Base-by-base conservation (phyloP, 2,329 filamentous ascomycete genomes). In the Anisogramma anomala region DNA sequence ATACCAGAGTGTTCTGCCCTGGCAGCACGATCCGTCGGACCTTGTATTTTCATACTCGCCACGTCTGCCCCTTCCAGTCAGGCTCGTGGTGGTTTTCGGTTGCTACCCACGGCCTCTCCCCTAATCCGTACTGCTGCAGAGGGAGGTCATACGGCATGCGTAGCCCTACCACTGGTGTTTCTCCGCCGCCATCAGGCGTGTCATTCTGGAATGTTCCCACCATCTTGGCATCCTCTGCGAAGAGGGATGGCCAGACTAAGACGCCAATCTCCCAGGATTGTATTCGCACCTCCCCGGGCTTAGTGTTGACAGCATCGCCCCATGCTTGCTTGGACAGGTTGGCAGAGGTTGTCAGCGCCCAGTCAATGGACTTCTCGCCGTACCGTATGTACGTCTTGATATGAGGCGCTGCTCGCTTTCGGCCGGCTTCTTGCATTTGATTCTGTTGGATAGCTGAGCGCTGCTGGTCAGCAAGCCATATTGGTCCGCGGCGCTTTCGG, bases 281-380 rank as follows among this genome's bases (percentile, higher is more conserved):
- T 20, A 94, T 75, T 26, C 79, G 71, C 22, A 86, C 64, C 51
- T 84, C 72, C 1, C 74, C 75, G 0, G 67, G 64, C 3, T 65
- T 58, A 7, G 11, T 3, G 46, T 71, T 75, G 1, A 57, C 58
- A 3, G 72, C 66, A 27, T 82, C 77, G 1, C 87, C 87, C 88
- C 87, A 94, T 0, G 87, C 87, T 59, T 94, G 86, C 47, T 80
- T 89, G 2, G 84, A 91, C 2, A 94, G 58, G 51, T 94, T 94
- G n/a, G 87, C 86, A n/a, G 84, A 91, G 0, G 85, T 93, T 2
- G 93, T 58, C 48, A 94, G 67, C 2, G 84, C 85, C 88, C 87
- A 94, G 54, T 91, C 83, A 28, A 93, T 78, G 0, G 61, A 59
- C 14, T 63, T 53, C n/a, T 57, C 49, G 39, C 64, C 61, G 49